Conservation (phyloP, 768 basidiomycete genomes). For the Boletus subparvulus region DNA sequence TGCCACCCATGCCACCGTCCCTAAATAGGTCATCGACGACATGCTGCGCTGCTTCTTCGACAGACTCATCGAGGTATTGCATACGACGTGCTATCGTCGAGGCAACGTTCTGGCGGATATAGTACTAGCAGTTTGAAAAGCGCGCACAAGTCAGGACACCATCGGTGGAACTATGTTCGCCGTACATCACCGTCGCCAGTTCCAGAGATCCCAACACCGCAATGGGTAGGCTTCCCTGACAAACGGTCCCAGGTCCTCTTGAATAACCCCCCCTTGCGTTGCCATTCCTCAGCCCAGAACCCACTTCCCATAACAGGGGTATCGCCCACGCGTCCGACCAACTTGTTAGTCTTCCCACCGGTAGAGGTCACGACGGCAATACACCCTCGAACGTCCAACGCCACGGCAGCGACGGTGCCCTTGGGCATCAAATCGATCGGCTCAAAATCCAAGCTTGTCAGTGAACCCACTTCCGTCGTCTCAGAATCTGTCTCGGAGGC, state of each 20-base stretch:
- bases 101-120: slow-evolving; percentile 69
- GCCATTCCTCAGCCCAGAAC: slow-evolving; percentile 86
- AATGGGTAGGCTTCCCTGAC: slow-evolving; percentile 31
- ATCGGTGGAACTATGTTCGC: slow-evolving; percentile 4
- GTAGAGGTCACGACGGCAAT: slow-evolving; percentile 75
- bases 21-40: slow-evolving; percentile 58
- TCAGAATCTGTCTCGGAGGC: slow-evolving; percentile 16
- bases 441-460: slow-evolving; percentile 13
- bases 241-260: slow-evolving; percentile 43
- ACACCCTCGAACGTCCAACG: slow-evolving; percentile 71
- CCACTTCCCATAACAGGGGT: slow-evolving; percentile 77
- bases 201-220: slow-evolving; percentile 73
- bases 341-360: slow-evolving; percentile 80
- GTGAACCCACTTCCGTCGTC: slow-evolving; percentile 18
- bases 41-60: slow-evolving; percentile 51
- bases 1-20: slow-evolving; percentile 68
- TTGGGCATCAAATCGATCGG: slow-evolving; percentile 61
- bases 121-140: slow-evolving; percentile 50
- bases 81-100: slow-evolving; percentile 67
- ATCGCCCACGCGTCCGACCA: slow-evolving; percentile 80
- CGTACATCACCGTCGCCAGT: slow-evolving; percentile 84
- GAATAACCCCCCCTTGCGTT: slow-evolving; percentile 30
- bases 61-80: slow-evolving; percentile 54
- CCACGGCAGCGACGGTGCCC: slow-evolving; percentile 86
- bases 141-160: neutral